Base-by-base conservation (phyloP, 495 filamentous ascomycete species). In the Talaromyces borbonicus region DNA sequence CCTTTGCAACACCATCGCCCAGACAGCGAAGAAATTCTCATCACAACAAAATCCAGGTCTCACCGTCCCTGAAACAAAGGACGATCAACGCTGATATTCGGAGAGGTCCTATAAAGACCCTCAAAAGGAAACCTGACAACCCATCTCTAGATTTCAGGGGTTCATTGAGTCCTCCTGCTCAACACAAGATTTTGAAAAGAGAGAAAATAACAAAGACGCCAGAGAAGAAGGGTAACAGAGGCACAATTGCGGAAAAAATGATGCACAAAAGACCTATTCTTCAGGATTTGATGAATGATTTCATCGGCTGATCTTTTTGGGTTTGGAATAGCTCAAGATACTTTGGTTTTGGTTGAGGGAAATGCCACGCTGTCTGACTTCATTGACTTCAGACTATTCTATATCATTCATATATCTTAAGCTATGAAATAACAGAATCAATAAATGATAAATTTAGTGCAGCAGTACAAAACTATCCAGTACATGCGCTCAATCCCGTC, bases 271-370 rank as follows among this genome's bases (percentile, higher is more conserved):
- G 71, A 40, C 70, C 72, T 25, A 61, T 80, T 35, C 52, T 78
- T 23, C 69, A 66, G 37, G 73, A 80, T 59, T 54, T 80, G 32
- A 63, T 77, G 29, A 75, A 78, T 58, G 73, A 73, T 42, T 45
- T 73, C 50, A 50, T 57, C 50, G 63, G 63, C 5, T 38, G 35
- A 38, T 38, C 3, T 14, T 8, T 12, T 20, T 20, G 35, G 16
- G n/a, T 2, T 38, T 22, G 18, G 35, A 22, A 22, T 38, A 38
- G n/a, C n/a, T n/a, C n/a, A n/a, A n/a, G n/a, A n/a, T n/a, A n/a
- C n/a, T n/a, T n/a, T 6, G 35, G 8, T 22, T 38, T 38, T 20
- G 12, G 4, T 29, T 29, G 26, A 11, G 26, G 11, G 26, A 29
- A 29, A n/a, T n/a, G n/a, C n/a, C n/a, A n/a, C n/a, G n/a, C n/a